Evolutionary conservation across 768 basidiomycete genomes (phyloP).

Genomic region (Filobasidium wieringae): DNA sequence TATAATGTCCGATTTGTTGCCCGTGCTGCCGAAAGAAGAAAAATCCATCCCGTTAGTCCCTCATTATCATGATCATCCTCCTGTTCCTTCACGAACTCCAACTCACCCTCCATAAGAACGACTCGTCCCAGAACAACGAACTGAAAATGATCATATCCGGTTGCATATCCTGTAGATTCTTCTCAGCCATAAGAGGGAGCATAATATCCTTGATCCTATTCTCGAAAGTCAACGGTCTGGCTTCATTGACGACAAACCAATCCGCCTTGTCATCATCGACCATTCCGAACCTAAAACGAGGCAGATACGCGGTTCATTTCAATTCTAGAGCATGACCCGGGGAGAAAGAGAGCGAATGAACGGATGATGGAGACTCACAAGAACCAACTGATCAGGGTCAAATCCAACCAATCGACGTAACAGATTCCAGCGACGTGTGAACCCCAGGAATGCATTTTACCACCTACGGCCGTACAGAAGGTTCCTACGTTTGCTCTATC

Average conservation of each 20-base stretch:
- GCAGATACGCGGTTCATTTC: neutral
- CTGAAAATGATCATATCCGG: slow-evolving; percentile 18
- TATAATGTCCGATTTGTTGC: neutral
- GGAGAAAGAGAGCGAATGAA: neutral
- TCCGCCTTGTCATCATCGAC: slow-evolving; percentile 17
- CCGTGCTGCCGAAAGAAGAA: neutral
- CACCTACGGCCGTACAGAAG: neutral
- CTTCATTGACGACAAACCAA: slow-evolving; percentile 6
- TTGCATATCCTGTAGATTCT: neutral
- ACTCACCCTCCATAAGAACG: slow-evolving; percentile 19
- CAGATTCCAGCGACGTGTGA: slow-evolving; percentile 16
- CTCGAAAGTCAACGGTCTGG: slow-evolving; percentile 18
- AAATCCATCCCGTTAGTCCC: neutral
- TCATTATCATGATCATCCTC: neutral
- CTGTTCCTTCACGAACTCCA: neutral
- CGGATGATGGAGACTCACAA: slow-evolving; percentile 8
- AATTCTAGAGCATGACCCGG: neutral
- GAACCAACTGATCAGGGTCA: slow-evolving; percentile 20
- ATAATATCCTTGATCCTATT: slow-evolving; percentile 14
- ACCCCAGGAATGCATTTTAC: neutral
- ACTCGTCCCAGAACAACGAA: slow-evolving; percentile 24
- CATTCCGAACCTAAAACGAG: slow-evolving; percentile 14
- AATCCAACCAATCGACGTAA: slow-evolving; percentile 11
- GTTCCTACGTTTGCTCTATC: neutral
- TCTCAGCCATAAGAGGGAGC: slow-evolving; percentile 12